Base-by-base conservation (phyloP, 1,284 basidiomycete species). In the Laetiporus sulphureus region DNA sequence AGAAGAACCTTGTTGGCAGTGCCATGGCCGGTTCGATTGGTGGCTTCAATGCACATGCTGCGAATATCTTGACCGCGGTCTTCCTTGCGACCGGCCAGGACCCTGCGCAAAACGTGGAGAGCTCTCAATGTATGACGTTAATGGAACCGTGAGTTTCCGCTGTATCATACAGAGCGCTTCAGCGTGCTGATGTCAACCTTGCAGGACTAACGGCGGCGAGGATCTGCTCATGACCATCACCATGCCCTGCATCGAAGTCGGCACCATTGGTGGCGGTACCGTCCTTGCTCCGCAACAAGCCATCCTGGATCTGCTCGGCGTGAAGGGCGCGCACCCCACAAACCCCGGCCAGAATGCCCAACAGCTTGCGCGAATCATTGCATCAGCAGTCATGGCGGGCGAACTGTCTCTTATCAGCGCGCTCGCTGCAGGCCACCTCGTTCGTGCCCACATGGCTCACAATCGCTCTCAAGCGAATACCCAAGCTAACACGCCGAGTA, bases 61-160 rank as follows among this genome's bases (percentile, higher is more conserved):
- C 93, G 50, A 99, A 99, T 65, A 99, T 98, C 55, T 69, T 99
- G 46, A 98, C 96, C 35, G 92, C 96, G 5, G 74, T 99, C 51
- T 99, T 88, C 72, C 71, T 99, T 47, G 96, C 96, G 15, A 95
- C 92, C 35, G 96, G 96, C 18, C 96, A 99, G 69, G 96, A 99
- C 60, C 96, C 96, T 2, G 96, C 96, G 13, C 95, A 99, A 71
- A 97, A 98, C 64, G 95, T 99, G 19, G 96, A 97, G 71, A 94
- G 90, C 49, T 95, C 92, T 40, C 95, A 91, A 62, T 99, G 96
- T 66, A 97, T 99, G 72, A 99, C 94, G 5, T 69, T 96, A 38
- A 98, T 98, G 94, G 96, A 99, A 65, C 82, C 93, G 81, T 93
- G 62, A 65, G 87, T 88, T 2, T 4, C 11, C 21, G 23, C 39